Evolutionary conservation across 805 yeast species (phyloP), one percentile per base, ranked within the genome.

Genomic region (Isabelozyma heimii): DNA sequence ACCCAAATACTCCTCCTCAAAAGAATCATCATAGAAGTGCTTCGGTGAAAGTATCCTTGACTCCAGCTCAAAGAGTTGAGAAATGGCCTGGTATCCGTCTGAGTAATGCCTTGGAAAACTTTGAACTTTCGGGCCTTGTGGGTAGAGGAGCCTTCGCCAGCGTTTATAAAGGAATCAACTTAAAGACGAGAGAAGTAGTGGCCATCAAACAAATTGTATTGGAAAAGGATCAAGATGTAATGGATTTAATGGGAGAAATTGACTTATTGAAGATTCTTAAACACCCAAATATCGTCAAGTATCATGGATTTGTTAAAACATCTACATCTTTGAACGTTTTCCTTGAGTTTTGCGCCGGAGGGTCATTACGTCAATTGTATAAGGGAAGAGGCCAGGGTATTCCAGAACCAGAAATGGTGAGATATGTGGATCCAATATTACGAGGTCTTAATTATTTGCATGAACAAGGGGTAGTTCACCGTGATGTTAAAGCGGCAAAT

Each of bases 401-500:
- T 40, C 78, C 84, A 0, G 92, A 87, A 56, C 48, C 56, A 4
- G 73, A 83, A 48, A 75, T 81, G 6, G 70, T 76, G 1, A 61
- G 63, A 7, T 83, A 76, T 56, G 82, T 80, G 33, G 62, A 62
- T 30, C 85, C 82, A 63, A 82, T 83, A 4, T 61, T 87, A 8
- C 61, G 73, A 24, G 92, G 91, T 0, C 67, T 87, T n/a, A 69
- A 60, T 8, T 87, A 84, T 57, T 67, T 87, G 35, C 91, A 86
- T 56, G 76, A 72, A n/a, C 86, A 83, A 59, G 89, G 89, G 42
- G 85, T 87, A 15, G 84, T 87, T 9, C 94, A 87, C 61, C 71
- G 98, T 51, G 98, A 92, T 65, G 88, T 92, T 46, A 92, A 91
- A 63, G 96, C 97, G 1, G 98, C 97, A 0, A 92, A 92, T 63